A percentile compares a stretch with the other conserved stretches of the same genome.
These are phyloP conservation scores for Cymbopogon citratus DNA, from an alignment of 176 grass and related monocot genomes.

Conservation along the genomic window DNA sequence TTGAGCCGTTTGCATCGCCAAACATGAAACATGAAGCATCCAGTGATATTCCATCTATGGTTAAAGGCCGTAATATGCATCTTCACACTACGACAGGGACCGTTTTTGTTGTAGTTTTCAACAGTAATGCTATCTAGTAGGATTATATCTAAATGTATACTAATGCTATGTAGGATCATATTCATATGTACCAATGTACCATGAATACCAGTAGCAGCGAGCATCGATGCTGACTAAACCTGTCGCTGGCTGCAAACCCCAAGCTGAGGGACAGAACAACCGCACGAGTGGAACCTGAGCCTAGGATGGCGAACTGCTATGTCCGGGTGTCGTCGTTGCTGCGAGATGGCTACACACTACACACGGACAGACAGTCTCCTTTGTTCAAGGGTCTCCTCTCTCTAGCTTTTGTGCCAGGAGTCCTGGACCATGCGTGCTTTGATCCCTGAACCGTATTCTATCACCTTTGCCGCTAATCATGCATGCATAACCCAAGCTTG, in stretches of 20 bases:
- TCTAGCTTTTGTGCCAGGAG: background rate
- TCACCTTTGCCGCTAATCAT: background rate
- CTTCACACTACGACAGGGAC: background rate
- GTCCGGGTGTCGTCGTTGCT: conserved; percentile 20
- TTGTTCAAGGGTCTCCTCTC: conserved; percentile 23
- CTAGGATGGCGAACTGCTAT: conserved; percentile 20
- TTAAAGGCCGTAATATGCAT: background rate
- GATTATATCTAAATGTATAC: background rate
- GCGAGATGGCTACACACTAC: background rate
- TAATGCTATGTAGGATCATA: too few species aligned
- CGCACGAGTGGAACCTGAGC: conserved; percentile 35
- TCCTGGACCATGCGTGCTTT: conserved; percentile 11
- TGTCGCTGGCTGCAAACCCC: conserved; percentile 20
- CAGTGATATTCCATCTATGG: background rate
- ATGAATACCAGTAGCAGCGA: background rate
- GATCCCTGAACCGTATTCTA: conserved; percentile 23
- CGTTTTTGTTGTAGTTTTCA: too few species aligned
- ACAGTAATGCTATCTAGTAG: background rate
- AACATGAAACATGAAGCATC: background rate
- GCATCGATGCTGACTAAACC: conserved; percentile 26
- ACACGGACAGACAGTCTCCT: conserved; percentile 27
- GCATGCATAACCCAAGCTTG: background rate
- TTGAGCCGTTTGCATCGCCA: background rate
- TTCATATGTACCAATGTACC: too few species aligned
- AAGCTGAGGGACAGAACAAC: conserved; percentile 7